Percentiles rank a stretch among this genome's conserved stretches.
These are phyloP conservation scores for Grosmannia serpens DNA, from an alignment of 2,329 filamentous ascomycete species.

Conservation along the genomic window DNA sequence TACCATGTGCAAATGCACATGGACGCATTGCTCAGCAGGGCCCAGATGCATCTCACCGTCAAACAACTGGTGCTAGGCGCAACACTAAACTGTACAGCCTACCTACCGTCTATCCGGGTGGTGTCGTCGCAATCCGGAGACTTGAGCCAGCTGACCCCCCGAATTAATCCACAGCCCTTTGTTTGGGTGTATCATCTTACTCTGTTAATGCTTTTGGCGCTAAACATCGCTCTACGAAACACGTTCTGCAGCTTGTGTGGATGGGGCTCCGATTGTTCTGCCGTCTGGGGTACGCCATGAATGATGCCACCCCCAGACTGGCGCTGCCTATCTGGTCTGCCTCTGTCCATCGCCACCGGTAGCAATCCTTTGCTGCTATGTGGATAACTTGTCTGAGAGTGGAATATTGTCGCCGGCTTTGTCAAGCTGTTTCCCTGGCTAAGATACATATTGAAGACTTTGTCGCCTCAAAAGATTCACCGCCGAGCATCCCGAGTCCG, in stretches of 20 bases:
- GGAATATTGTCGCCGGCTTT: no score
- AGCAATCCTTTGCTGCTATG: neutral
- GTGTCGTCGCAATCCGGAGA: no score
- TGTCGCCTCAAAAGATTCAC: neutral
- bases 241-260: neutral
- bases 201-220: no score
- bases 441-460: neutral
- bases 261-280: neutral
- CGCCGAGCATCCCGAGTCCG: neutral
- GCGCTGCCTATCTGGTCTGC: no score
- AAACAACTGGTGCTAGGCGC: no score
- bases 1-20: no score
- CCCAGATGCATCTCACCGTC: no score
- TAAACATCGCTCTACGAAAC: neutral
- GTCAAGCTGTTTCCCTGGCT: neutral
- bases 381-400: no score
- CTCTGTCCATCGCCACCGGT: no score
- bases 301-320: neutral
- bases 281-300: neutral
- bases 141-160: neutral
- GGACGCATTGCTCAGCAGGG: no score
- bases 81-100: neutral
- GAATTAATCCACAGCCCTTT: neutral
- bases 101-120: neutral
- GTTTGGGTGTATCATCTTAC: neutral